These are phyloP conservation scores for Umbilicus rupestris DNA, from an alignment of 164 flowering plant genomes.

Conservation along the genomic window DNA sequence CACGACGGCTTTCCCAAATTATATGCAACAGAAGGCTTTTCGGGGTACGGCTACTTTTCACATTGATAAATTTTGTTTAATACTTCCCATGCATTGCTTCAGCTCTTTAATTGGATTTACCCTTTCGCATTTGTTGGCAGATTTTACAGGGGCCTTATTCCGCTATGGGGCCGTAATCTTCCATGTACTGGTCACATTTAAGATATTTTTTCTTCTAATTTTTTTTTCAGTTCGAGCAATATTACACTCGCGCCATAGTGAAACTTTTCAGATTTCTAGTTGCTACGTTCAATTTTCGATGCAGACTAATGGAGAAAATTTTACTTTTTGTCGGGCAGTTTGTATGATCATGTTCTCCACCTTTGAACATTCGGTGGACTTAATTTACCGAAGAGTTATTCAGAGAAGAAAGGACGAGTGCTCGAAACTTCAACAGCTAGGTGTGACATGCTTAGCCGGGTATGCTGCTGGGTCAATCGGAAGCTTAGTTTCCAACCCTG, in stretches of 20 bases:
- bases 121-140: slow-evolving; percentile 32
- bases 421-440: slow-evolving; percentile 74
- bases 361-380: slow-evolving; percentile 83
- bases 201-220: not conserved
- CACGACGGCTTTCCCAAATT: slow-evolving; percentile 79
- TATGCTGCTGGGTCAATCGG: slow-evolving; percentile 79
- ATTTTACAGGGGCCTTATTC: slow-evolving; percentile 70
- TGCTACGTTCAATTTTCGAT: not conserved
- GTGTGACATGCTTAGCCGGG: slow-evolving; percentile 80
- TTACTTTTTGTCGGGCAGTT: slow-evolving; percentile 32
- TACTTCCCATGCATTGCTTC: not conserved
- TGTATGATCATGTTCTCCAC: slow-evolving; percentile 83
- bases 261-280: not conserved
- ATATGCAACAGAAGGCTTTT: slow-evolving; percentile 62
- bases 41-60: slow-evolving; percentile 37
- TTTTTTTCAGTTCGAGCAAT: not conserved
- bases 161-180: slow-evolving; percentile 84
- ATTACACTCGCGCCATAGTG: not conserved
- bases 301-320: not conserved
- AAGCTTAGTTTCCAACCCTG: slow-evolving; percentile 71
- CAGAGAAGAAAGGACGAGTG: slow-evolving; percentile 69
- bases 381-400: slow-evolving; percentile 37
- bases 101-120: not conserved
- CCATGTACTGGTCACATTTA: slow-evolving; percentile 45
- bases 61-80: not conserved